phyloP scores from a whole-genome alignment of 2,329 filamentous ascomycete genomes.

The Talaromyces marneffei region DNA sequence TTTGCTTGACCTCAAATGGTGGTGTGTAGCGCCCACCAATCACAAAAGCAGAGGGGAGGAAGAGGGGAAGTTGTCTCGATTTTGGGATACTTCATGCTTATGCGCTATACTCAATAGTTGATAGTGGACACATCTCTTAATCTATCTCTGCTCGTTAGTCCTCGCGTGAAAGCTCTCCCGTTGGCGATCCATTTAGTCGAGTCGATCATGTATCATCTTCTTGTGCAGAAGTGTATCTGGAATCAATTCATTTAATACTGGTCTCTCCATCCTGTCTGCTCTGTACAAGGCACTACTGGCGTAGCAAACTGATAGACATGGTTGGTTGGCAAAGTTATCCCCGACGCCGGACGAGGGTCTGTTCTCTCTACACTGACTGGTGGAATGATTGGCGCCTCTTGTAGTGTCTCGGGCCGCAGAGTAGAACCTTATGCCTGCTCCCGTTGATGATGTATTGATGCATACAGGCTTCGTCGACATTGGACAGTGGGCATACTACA shows the following conservation, averaged over 20 bases:
- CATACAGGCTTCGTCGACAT: background rate
- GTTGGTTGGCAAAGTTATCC: slow-evolving; percentile 6
- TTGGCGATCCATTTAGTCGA: slow-evolving; percentile 13
- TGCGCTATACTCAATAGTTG: background rate
- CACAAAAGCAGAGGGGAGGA: background rate
- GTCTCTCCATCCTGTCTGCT: background rate
- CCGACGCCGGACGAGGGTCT: background rate
- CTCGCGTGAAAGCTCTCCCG: background rate
- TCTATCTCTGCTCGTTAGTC: background rate
- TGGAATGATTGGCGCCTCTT: background rate
- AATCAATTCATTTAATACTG: background rate
- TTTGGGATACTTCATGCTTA: slow-evolving; percentile 1
- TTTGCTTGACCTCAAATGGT: background rate
- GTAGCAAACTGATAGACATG: background rate
- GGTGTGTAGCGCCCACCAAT: slow-evolving; percentile 10
- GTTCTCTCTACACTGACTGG: background rate
- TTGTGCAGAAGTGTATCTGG: background rate
- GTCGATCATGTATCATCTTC: slow-evolving; percentile 3
- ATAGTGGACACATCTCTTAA: background rate
- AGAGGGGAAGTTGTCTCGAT: background rate
- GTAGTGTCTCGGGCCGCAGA: background rate
- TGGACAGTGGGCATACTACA: background rate
- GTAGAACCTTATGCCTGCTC: background rate
- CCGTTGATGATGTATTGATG: background rate
- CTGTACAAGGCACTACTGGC: background rate